Evolutionary conservation across 257 asterid genomes (phyloP).

Genomic region (Solanum boliviense): DNA sequence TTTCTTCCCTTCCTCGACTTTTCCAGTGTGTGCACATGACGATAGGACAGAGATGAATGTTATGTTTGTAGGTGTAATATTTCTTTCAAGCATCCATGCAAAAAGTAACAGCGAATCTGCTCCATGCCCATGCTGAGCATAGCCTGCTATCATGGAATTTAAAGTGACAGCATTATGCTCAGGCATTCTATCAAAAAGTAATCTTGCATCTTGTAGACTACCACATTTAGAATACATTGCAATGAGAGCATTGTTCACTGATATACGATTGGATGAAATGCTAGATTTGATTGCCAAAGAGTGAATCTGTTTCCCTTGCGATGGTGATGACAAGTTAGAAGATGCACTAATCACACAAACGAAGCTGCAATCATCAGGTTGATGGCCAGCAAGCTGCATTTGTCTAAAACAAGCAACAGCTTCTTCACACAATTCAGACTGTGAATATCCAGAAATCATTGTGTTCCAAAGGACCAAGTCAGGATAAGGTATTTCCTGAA

Average conservation of each 20-base stretch:
- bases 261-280: conserved; percentile 32
- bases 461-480: conserved; percentile 76
- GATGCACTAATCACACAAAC: conserved; percentile 52
- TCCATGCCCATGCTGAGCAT: conserved; percentile 71
- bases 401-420: conserved; percentile 50
- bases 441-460: conserved; percentile 63
- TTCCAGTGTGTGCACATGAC: conserved; percentile 66
- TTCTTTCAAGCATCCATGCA: conserved; percentile 35
- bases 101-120: conserved; percentile 39
- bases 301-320: conserved; percentile 71
- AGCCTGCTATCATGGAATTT: conserved; percentile 65
- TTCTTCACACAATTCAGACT: conserved; percentile 43
- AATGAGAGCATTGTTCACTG: conserved; percentile 56
- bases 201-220: conserved; percentile 44
- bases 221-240: conserved; percentile 77
- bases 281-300: conserved; percentile 45
- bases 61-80: conserved; percentile 36
- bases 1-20: conserved; percentile 54
- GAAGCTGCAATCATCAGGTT: conserved; percentile 67
- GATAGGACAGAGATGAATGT: conserved; percentile 70
- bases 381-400: conserved; percentile 49
- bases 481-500: conserved; percentile 36
- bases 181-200: conserved; percentile 43
- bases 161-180: conserved; percentile 49
- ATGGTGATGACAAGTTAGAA: conserved; percentile 45